Conservation (phyloP, 352 stramenopile species). For the Phytophthora megakarya region DNA sequence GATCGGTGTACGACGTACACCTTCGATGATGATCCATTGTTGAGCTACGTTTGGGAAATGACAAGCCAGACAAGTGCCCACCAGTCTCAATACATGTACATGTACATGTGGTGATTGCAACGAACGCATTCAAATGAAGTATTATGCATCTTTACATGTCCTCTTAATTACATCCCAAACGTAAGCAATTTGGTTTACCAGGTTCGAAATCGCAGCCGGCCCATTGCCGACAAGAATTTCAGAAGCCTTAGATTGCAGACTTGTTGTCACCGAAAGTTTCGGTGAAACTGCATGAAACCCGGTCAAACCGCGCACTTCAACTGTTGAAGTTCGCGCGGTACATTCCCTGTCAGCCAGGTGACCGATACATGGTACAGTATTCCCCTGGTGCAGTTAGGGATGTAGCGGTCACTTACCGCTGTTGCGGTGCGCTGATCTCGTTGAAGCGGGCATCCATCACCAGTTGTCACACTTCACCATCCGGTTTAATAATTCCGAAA, state of each 20-base stretch:
- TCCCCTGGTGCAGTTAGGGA: too few species aligned
- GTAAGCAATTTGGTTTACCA: background rate
- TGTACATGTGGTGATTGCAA: too few species aligned
- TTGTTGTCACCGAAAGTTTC: background rate
- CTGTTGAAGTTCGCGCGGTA: background rate
- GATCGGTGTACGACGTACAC: too few species aligned
- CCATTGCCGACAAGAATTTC: background rate
- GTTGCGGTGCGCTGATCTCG: background rate
- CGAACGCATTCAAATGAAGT: background rate
- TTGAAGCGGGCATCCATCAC: conserved; percentile 23
- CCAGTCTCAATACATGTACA: too few species aligned
- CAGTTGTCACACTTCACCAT: background rate
- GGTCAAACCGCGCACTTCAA: background rate
- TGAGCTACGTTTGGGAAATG: too few species aligned
- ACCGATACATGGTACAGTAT: too few species aligned
- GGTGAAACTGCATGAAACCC: background rate
- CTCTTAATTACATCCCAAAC: background rate
- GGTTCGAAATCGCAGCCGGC: background rate
- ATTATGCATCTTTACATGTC: background rate
- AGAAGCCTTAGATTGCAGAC: too few species aligned
- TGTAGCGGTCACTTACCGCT: too few species aligned
- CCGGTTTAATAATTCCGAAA: conserved; percentile 11
- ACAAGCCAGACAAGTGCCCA: too few species aligned
- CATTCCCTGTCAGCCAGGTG: background rate
- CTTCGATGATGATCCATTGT: too few species aligned